Evolutionary conservation across 2,329 filamentous ascomycete species (phyloP), one percentile per base, ranked within the genome.

Genomic region (Cephalotrichum gorgonifer): DNA sequence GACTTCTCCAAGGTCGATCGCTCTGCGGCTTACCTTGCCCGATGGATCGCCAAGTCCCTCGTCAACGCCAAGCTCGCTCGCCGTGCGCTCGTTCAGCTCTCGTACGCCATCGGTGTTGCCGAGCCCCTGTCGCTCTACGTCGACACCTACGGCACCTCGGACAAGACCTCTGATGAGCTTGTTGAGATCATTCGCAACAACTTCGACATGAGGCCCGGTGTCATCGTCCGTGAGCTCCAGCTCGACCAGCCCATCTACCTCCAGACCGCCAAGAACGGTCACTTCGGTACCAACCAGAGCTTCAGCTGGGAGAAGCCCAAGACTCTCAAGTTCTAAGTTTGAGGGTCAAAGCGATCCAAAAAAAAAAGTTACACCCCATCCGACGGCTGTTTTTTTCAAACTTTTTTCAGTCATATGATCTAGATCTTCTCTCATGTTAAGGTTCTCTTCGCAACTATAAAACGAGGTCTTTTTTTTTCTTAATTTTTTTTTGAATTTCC

Each of bases 1-100:
- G 93, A 98, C 72, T 98, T 96, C 83, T 96, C 89, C 81, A 98
- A 98, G 83, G 93, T 98, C 73, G 93, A 98, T 69, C 88, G 93
- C 62, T 97, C 93, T 48, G 93, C 93, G 58, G 93, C 93, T 64
- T 98, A 98, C 76, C 83, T 97, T 60, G 90, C 81, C 60, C 89
- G 93, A 69, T 98, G 93, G 93, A 90, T 98, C 70, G 93, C 93
- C 75, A 98, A 98, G 82, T 98, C 93, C 39, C 81, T 98, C 57
- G 88, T 98, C 60, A 74, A 83, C 62, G 86, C 91, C 61, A 85
- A 86, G 62, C 85, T 98, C 54, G 87, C 87, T 62, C 90, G 93
- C 64, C 90, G 93, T 70, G 86, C 82, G 54, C 85, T 98, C 49
- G 93, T 98, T 60, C 93, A 98, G 81, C 86, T 98, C 60, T 97